Evolutionary conservation across 495 filamentous ascomycete species (phyloP).

Genomic region (Hypomontagnella submonticulosa): DNA sequence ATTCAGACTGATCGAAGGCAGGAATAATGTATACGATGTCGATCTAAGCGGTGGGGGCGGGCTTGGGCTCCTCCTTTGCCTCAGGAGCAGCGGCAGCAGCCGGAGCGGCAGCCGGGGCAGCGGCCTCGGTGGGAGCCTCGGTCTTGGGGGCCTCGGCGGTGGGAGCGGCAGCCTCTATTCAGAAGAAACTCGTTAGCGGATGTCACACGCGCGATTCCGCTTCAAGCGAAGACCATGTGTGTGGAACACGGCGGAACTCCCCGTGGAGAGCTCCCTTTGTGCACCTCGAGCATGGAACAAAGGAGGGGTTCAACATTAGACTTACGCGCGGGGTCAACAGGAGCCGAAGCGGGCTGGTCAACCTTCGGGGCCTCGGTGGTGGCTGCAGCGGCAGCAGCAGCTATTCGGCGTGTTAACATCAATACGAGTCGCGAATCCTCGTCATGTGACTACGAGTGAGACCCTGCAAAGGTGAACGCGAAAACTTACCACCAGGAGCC

Average conservation of each 20-base stretch:
- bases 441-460: background rate
- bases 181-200: constrained; percentile 11
- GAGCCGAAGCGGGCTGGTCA: constrained; percentile 33
- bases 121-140: constrained; percentile 21
- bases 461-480: background rate
- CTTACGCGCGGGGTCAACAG: constrained; percentile 27
- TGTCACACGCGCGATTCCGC: constrained; percentile 1
- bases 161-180: constrained; percentile 24
- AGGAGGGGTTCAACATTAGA: constrained; percentile 21
- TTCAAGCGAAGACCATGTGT: constrained; percentile 16
- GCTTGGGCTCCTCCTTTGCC: constrained; percentile 31
- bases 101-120: constrained; percentile 40
- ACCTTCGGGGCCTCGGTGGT: constrained; percentile 56
- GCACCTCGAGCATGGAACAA: constrained; percentile 13
- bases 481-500: constrained; percentile 26
- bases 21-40: constrained; percentile 2
- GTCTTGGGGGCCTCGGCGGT: constrained; percentile 38
- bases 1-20: constrained; percentile 8
- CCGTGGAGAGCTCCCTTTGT: constrained; percentile 11
- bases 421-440: background rate
- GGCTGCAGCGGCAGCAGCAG: constrained; percentile 26
- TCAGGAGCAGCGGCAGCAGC: constrained; percentile 25
- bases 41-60: constrained; percentile 24
- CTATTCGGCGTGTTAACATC: constrained; percentile 14
- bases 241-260: constrained; percentile 27